Base-by-base conservation (phyloP, 129 eudicot genomes). In the Solidago caesia region DNA sequence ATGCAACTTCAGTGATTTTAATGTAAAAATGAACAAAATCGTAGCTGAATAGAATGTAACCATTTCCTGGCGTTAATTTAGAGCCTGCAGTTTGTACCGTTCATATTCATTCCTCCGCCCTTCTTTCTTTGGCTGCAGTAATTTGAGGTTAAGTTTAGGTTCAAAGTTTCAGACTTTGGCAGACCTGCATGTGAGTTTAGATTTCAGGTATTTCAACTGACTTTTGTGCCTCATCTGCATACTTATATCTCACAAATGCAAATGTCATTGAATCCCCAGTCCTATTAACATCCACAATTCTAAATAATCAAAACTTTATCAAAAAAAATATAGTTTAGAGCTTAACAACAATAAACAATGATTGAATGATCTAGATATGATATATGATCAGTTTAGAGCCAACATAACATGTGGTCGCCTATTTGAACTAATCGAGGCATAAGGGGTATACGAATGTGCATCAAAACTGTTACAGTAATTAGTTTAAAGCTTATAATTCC, bases 221-320 rank as follows among this genome's bases (percentile, higher is more conserved):
- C 87, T 95, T 95, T 73, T 80, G 85, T 2, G 99, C 99, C 75
- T 95, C 99, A 68, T 95, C 99, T 39, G 92, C 92, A 71, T 95
- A 91, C 88, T 95, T 95, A 71, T 95, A 95, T 42, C 99, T 82
- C 63, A 95, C 99, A 87, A 95, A 95, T 5, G 99, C 99, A 85
- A 91, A 95, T 4, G 97, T 97, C n/a, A 97, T 80, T 1, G 99
- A 95, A 71, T 95, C 97, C 7, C 99, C 99, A 73, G 97, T 95
- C 91, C 99, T 94, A 55, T 39, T 27, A 73, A 21, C 3, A 49
- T 45, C 44, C 55, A 61, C 9, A 25, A 7, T 48, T 6, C 13
- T 44, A n/a, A 59, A 48, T 21, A 2, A 70, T 10, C 7, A 13
- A 64, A 64, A 43, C 16, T 13, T 10, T 4, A 27, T 21, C 21